Base-by-base conservation (phyloP, 139 green algal species). In the Chlamydomonas sphaeroides region DNA sequence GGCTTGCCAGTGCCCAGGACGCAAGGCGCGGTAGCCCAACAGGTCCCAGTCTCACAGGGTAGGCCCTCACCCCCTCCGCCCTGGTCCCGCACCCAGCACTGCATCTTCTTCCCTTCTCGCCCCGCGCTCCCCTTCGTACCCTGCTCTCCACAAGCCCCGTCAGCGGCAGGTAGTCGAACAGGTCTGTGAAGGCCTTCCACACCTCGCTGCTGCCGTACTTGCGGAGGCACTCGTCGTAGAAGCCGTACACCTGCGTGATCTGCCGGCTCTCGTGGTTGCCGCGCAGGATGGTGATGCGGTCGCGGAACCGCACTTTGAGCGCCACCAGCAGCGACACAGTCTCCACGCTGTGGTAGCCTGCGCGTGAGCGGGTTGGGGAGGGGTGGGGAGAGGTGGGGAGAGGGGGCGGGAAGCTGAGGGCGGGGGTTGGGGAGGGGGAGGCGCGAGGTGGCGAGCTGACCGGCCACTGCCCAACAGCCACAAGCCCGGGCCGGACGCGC, bases 211-310 rank as follows among this genome's bases (percentile, higher is more conserved):
- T 98, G 78, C 97, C 97, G 80, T 99, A 99, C 87, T 99, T 99
- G 25, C 97, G 90, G 65, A 99, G 88, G 92, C 97, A 99, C 91
- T 99, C 97, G 86, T 99, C 97, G 78, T 99, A 99, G 88, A 99
- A 99, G 36, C 97, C 97, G 82, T 98, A 99, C 92, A 98, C 95
- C 95, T 99, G 97, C 26, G 96, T 99, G 81, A 99, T 99, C 80
- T 99, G 97, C 65, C 97, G 84, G 88, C 92, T 98, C 81, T 99
- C 97, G 86, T 99, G 97, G 84, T 99, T 99, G 78, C 97, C 97
- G 20, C 97, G 88, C 75, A 99, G 87, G 63, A 99, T 99, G 73
- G 97, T 99, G 56, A 99, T 98, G 48, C 97, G 90, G 78, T 99
- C 95, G 14, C 91, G 86, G 88, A 98, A 98, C 25, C 97, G 92